Percentiles rank a stretch among this genome's conserved stretches.
These are phyloP conservation scores for Anthracocystis setariae DNA, from an alignment of 1,284 basidiomycete genomes.

Conservation along the genomic window DNA sequence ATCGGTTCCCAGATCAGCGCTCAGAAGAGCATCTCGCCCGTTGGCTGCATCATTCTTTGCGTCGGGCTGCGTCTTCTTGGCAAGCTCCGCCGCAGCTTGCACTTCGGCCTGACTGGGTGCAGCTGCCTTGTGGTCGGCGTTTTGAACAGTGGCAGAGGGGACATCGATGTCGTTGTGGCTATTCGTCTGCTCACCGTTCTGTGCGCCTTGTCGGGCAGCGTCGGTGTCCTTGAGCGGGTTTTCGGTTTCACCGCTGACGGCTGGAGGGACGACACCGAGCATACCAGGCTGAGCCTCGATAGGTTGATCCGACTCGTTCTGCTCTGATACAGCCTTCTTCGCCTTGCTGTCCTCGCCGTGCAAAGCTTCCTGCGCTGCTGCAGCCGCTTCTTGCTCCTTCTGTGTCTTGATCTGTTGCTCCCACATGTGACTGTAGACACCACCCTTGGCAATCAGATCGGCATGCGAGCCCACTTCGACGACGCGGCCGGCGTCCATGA, in stretches of 20 bases:
- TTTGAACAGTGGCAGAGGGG: not conserved
- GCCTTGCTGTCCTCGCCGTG: conserved; percentile 6
- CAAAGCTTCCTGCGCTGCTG: conserved; percentile 24
- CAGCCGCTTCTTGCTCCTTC: conserved; percentile 61
- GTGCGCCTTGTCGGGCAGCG: not conserved
- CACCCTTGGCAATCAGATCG: conserved; percentile 56
- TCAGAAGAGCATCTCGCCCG: conserved; percentile 12
- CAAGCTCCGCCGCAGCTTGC: conserved; percentile 18
- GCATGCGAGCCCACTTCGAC: conserved; percentile 63
- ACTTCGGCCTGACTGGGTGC: conserved; percentile 21
- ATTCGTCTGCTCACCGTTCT: not conserved
- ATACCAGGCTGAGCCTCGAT: conserved; percentile 25
- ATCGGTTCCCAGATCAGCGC: conserved; percentile 1
- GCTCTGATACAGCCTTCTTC: conserved; percentile 1
- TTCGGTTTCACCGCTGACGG: conserved; percentile 35
- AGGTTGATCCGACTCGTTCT: not conserved
- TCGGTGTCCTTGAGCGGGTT: conserved; percentile 26
- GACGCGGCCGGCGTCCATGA: conserved; percentile 55
- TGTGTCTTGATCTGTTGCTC: conserved; percentile 66
- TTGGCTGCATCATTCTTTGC: conserved; percentile 1
- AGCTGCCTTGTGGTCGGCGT: conserved; percentile 1
- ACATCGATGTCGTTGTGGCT: conserved; percentile 5
- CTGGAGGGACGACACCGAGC: conserved; percentile 48
- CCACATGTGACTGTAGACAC: conserved; percentile 63
- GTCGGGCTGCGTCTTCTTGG: conserved; percentile 13